A percentile compares a stretch with the other conserved stretches of the same genome.
Evolutionary conservation across 75 land plant species (phyloP).

Genomic region (Selaginella moellendorffii): DNA sequence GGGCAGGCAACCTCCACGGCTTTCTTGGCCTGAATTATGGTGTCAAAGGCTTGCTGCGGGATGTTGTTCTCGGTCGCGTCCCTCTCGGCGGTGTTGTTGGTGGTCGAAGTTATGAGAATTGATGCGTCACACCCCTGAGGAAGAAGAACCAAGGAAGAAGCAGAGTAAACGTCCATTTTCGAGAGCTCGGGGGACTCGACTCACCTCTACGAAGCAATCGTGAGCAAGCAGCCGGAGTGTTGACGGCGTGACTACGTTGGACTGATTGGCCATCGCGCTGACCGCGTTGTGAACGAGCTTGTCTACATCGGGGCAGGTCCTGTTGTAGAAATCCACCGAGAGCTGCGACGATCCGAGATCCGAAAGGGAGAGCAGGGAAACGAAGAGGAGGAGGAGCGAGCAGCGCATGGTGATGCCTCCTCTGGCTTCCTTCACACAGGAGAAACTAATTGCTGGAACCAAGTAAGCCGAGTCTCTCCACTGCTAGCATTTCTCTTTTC

Average conservation of each 20-base stretch:
- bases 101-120: conserved; percentile 18
- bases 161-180: too few relatives aligned
- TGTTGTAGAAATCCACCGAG: conserved; percentile 20
- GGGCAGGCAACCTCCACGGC: conserved; percentile 23
- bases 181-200: neutral
- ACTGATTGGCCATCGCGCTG: neutral
- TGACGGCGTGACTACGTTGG: conserved; percentile 34
- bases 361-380: neutral
- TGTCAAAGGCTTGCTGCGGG: conserved; percentile 24
- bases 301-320: conserved; percentile 39
- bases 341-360: neutral
- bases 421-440: neutral
- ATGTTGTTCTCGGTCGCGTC: conserved; percentile 20
- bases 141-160: too few relatives aligned
- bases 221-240: conserved; percentile 55
- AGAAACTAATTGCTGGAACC: neutral
- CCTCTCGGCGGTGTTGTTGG: conserved; percentile 17
- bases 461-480: too few relatives aligned
- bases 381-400: neutral
- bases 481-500: too few relatives aligned
- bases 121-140: conserved; percentile 31
- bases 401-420: neutral
- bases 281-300: conserved; percentile 25
- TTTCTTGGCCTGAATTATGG: conserved; percentile 12
- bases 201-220: conserved; percentile 49